These are phyloP conservation scores for Dioscorea zingiberensis DNA, from an alignment of 106 monocot species.

Conservation along the genomic window DNA sequence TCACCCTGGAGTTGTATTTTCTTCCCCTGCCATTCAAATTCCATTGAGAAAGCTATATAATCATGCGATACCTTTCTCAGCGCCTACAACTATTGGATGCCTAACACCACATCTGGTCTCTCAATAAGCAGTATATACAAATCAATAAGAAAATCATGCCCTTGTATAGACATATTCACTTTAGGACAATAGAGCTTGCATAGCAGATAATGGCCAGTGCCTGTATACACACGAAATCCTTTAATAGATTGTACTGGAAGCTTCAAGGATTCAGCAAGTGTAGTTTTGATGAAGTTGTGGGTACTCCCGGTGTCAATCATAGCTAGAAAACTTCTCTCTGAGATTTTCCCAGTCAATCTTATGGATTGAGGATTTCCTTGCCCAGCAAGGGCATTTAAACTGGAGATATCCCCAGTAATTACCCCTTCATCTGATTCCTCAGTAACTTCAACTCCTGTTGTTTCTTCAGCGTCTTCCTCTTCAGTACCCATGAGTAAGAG, in stretches of 20 bases:
- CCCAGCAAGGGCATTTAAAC: background rate
- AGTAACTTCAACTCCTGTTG: background rate
- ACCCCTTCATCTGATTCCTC: too few species aligned
- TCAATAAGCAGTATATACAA: background rate
- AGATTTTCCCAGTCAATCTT: background rate
- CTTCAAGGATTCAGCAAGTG: background rate
- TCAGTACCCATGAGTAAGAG: background rate
- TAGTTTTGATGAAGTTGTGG: background rate
- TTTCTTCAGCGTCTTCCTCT: background rate
- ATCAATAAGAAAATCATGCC: background rate
- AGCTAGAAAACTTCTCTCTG: background rate
- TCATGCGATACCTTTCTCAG: too few species aligned
- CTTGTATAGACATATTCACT: background rate
- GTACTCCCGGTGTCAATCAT: background rate
- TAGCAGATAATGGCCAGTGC: background rate
- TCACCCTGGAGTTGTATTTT: too few species aligned
- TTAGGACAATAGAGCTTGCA: background rate
- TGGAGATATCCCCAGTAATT: too few species aligned
- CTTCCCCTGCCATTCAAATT: too few species aligned
- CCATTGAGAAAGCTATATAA: too few species aligned
- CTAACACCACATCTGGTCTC: background rate
- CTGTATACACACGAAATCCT: background rate
- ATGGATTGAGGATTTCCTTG: background rate
- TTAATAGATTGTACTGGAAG: background rate
- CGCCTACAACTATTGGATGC: background rate